These are phyloP conservation scores for Deakozyma indianensis DNA, from an alignment of 805 yeast genomes.

Conservation along the genomic window DNA sequence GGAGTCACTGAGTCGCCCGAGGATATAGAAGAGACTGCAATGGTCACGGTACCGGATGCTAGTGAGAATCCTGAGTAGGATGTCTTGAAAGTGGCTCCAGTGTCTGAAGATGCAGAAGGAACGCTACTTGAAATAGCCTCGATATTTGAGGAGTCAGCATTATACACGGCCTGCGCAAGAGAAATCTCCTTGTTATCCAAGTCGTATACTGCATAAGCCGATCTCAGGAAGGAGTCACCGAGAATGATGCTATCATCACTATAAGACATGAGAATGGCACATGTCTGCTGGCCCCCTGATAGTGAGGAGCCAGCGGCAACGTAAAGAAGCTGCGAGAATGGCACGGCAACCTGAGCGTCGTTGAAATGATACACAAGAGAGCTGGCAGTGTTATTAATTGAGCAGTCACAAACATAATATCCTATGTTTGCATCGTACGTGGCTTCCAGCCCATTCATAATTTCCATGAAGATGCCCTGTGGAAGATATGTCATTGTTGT, in stretches of 20 bases:
- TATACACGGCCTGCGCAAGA: conserved; percentile 34
- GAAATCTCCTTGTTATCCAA: conserved; percentile 43
- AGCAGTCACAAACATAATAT: conserved; percentile 2
- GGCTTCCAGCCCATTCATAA: conserved; percentile 8
- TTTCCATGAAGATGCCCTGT: conserved; percentile 4
- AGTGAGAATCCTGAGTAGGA: neutral
- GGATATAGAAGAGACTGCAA: neutral
- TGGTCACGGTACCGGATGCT: neutral
- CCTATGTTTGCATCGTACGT: conserved; percentile 1
- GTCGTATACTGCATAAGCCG: conserved; percentile 53
- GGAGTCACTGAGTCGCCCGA: neutral
- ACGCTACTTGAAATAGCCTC: neutral
- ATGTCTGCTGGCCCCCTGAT: neutral
- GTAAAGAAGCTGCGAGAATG: neutral
- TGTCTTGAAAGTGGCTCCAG: neutral
- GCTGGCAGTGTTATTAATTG: neutral
- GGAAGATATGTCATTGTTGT: conserved; percentile 36
- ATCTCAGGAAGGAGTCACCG: conserved; percentile 45
- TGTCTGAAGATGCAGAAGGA: neutral
- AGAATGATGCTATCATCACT: conserved; percentile 13
- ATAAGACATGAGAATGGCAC: neutral
- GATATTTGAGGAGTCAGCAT: conserved; percentile 10
- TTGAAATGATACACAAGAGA: neutral
- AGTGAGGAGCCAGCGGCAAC: neutral
- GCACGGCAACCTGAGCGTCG: neutral